Percentiles rank a stretch among this genome's conserved stretches.
Conservation (phyloP, 257 asterid species). For the Scutellaria minor region DNA sequence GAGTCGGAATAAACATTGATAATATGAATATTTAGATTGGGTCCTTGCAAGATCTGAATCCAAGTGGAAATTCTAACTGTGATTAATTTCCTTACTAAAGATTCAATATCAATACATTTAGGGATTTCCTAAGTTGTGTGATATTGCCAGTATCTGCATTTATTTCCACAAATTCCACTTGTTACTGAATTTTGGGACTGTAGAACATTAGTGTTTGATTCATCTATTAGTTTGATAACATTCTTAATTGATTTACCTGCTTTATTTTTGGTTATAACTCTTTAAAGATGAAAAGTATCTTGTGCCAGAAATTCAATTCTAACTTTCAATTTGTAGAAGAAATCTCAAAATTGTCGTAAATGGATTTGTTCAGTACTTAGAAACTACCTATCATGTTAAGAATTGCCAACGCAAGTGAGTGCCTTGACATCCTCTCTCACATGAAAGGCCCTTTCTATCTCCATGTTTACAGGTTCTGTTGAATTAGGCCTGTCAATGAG, state of each 20-base stretch:
- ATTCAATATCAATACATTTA: not conserved
- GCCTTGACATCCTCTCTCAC: not conserved
- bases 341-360: not conserved
- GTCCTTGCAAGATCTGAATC: not conserved
- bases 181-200: not conserved
- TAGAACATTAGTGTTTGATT: not conserved
- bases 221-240: not conserved
- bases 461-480: slow-evolving; percentile 2
- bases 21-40: too few relatives aligned
- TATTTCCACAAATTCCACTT: not conserved
- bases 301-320: not conserved
- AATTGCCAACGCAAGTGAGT: too few relatives aligned
- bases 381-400: not conserved
- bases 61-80: not conserved
- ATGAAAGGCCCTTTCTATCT: not conserved
- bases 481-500: too few relatives aligned
- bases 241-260: slow-evolving; percentile 1
- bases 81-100: not conserved
- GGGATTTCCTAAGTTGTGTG: not conserved
- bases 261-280: not conserved
- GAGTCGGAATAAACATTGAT: too few relatives aligned
- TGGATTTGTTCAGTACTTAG: not conserved
- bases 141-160: not conserved
- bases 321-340: not conserved
- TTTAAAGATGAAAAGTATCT: not conserved